These are phyloP conservation scores for Stachybotrys echinatus DNA, from an alignment of 2,329 filamentous ascomycete species.

Conservation along the genomic window DNA sequence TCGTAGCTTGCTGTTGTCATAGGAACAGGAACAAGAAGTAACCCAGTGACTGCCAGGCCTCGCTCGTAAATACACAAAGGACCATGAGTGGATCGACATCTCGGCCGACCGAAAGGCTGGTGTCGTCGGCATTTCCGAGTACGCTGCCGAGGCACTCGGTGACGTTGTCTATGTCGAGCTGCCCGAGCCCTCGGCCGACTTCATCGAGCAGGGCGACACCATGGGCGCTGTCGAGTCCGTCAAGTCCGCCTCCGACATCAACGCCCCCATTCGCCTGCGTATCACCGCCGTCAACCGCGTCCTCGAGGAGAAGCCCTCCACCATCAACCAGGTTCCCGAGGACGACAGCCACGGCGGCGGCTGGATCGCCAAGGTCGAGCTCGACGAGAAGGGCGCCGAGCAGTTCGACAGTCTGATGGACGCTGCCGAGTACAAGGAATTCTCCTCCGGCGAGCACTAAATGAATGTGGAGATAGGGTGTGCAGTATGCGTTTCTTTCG, in stretches of 20 bases:
- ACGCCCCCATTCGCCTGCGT: slow-evolving; percentile 76
- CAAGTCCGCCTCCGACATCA: slow-evolving; percentile 97
- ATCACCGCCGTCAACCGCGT: slow-evolving; percentile 68
- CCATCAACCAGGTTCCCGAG: slow-evolving; percentile 88
- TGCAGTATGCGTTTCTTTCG: not conserved
- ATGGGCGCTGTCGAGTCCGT: slow-evolving; percentile 97
- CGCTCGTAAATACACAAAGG: slow-evolving; percentile 85
- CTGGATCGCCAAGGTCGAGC: slow-evolving; percentile 87
- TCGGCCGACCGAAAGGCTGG: slow-evolving; percentile 77
- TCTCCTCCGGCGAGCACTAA: slow-evolving; percentile 47
- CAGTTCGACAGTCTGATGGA: slow-evolving; percentile 77
- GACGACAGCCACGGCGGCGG: slow-evolving; percentile 68
- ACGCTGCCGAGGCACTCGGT: slow-evolving; percentile 86
- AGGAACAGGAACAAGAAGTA: not conserved
- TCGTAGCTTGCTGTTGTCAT: slow-evolving; percentile 2
- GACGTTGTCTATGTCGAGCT: slow-evolving; percentile 98
- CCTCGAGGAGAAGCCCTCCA: slow-evolving; percentile 79
- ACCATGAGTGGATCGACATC: slow-evolving; percentile 97
- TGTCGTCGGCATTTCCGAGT: slow-evolving; percentile 79
- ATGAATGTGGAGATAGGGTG: not conserved
- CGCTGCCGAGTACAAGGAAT: slow-evolving; percentile 69
- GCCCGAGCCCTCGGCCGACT: slow-evolving; percentile 55
- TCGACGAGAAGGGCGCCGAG: slow-evolving; percentile 58
- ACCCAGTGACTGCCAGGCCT: slow-evolving; percentile 36
- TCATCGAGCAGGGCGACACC: slow-evolving; percentile 70